phyloP scores from a whole-genome alignment of 1,139 yeast genomes.

The Starmera stellimalicola region DNA sequence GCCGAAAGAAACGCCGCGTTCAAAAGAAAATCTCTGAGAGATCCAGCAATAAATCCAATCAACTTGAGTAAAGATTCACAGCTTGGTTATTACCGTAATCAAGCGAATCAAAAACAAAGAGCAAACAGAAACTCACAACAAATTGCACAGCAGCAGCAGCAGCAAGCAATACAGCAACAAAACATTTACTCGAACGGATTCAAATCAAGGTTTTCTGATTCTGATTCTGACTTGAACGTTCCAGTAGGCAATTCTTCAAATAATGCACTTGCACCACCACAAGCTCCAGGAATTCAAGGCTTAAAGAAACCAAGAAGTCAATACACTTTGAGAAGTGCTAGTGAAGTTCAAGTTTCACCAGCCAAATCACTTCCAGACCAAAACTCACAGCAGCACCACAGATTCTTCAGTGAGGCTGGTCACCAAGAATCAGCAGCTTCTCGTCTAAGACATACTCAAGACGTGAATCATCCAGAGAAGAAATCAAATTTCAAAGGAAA shows the following conservation, averaged over 20 bases:
- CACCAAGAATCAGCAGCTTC: constrained; percentile 11
- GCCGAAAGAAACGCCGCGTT: constrained; percentile 24
- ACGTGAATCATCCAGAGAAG: constrained; percentile 27
- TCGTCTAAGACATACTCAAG: constrained; percentile 13
- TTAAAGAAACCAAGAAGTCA: constrained; percentile 16
- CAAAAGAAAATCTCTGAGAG: constrained; percentile 27
- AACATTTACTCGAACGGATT: constrained; percentile 17
- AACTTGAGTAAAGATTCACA: constrained; percentile 12
- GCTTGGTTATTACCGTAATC: constrained; percentile 17
- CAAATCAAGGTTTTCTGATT: constrained; percentile 46
- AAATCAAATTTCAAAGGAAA: constrained; percentile 40
- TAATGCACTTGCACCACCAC: constrained; percentile 13
- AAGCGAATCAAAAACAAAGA: constrained; percentile 10
- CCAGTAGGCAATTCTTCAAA: constrained; percentile 10
- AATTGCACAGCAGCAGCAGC: neutral
- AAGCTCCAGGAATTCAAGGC: constrained; percentile 10
- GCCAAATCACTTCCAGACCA: constrained; percentile 13
- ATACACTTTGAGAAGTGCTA: constrained; percentile 16
- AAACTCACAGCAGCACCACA: constrained; percentile 8
- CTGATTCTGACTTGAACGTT: constrained; percentile 31
- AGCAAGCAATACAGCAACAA: constrained; percentile 2
- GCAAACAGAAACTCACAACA: constrained; percentile 9
- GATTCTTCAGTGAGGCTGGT: constrained; percentile 17
- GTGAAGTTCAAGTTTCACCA: constrained; percentile 14
- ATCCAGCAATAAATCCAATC: constrained; percentile 13